Evolutionary conservation across 2,329 filamentous ascomycete genomes (phyloP), one percentile per base, ranked within the genome.

Genomic region (Beauveria brongniartii): DNA sequence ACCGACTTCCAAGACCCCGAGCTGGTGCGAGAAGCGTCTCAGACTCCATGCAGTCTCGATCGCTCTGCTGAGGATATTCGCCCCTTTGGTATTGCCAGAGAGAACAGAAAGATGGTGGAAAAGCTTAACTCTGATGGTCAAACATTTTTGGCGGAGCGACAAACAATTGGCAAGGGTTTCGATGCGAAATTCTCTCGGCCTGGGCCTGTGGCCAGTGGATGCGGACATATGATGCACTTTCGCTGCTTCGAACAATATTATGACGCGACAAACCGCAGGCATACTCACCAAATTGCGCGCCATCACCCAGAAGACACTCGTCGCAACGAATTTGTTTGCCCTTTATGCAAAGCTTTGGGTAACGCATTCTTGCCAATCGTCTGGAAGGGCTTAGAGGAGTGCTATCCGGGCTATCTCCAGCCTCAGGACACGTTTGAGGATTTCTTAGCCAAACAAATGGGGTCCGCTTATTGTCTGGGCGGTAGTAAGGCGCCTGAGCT

Each of bases 221-320:
- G 94, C 73, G 94, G 94, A 3, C 94, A 99, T 72, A 95, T 99
- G 69, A 99, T 99, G 94, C 94, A 99, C 73, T 97, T 90, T 72
- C 86, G 84, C 66, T 99, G 94, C 75, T 99, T 99, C 70, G 92
- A 97, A 69, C 84, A 89, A 46, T 99, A 97, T 70, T 89, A 91
- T 65, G 85, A 90, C 51, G 91, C 93, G 4, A 96, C 91, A 0
- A 81, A 87, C 58, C 83, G 92, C 63, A 85, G 94, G 44, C 95
- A 99, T 70, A 84, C 84, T 22, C 91, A 94, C 68, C 94, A 99
- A 72, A 96, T 99, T 72, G 92, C 94, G 8, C 84, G 94, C 16
- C 91, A 96, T 67, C 94, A 97, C 67, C 94, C 94, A 0, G 95
- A 99, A 71, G 83, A 87, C 60, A 81, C 91, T 2, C 80, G 82